These are phyloP conservation scores for Somion occarium DNA, from an alignment of 1,284 basidiomycete species.

Conservation along the genomic window DNA sequence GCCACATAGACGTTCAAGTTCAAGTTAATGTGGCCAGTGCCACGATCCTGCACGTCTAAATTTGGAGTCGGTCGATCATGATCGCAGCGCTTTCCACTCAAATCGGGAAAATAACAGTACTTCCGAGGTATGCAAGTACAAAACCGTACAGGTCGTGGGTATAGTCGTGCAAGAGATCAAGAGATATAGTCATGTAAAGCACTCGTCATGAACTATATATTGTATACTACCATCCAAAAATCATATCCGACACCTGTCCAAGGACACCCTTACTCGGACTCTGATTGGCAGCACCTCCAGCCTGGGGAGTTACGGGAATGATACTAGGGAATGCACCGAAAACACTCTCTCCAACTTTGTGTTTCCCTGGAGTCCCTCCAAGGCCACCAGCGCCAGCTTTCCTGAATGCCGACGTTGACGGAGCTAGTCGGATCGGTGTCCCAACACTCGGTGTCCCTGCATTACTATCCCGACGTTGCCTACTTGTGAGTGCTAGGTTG, in stretches of 20 bases:
- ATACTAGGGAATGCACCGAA: slow-evolving; percentile 4
- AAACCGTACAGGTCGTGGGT: no score
- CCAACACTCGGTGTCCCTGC: slow-evolving; percentile 23
- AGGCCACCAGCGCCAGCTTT: slow-evolving; percentile 27
- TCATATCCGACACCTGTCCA: slow-evolving; percentile 70
- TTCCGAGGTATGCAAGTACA: no score
- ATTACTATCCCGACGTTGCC: slow-evolving; percentile 12
- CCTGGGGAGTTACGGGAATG: slow-evolving; percentile 9
- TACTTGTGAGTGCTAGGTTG: slow-evolving; percentile 18
- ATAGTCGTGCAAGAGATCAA: no score
- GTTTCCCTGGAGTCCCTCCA: not conserved
- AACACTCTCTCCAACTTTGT: not conserved
- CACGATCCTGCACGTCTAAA: no score
- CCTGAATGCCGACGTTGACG: slow-evolving; percentile 63
- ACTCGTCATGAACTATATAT: no score
- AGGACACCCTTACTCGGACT: slow-evolving; percentile 54
- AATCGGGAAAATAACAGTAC: no score
- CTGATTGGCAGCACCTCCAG: slow-evolving; percentile 18
- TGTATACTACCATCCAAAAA: slow-evolving; percentile 62
- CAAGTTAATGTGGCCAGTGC: no score
- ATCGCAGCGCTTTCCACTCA: no score
- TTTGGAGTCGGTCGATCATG: no score
- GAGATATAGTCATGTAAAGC: no score
- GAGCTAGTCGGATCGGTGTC: slow-evolving; percentile 66
- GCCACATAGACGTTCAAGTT: no score